phyloP scores from a whole-genome alignment of 345 rosid species.

The Salix udensis region DNA sequence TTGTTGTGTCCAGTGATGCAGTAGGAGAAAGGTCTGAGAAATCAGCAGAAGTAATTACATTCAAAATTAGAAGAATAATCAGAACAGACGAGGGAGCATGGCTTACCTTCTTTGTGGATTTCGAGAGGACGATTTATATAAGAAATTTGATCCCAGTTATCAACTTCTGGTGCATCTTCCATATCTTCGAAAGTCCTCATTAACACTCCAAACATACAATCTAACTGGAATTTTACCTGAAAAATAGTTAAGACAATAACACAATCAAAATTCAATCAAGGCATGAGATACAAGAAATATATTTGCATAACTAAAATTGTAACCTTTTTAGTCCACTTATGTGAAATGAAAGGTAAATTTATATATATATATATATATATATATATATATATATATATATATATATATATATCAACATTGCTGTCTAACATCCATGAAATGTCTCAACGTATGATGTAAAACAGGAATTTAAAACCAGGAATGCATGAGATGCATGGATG shows the following conservation, averaged over 20 bases:
- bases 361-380: no score
- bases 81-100: neutral
- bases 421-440: neutral
- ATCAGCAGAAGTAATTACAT: neutral
- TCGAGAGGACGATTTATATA: conserved; percentile 74
- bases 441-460: neutral
- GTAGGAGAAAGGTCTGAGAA: neutral
- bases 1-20: no score
- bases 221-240: conserved; percentile 83
- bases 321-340: neutral
- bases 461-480: neutral
- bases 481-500: neutral
- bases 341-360: neutral
- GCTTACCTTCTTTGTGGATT: conserved; percentile 59
- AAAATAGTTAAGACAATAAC: conserved; percentile 7
- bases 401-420: neutral
- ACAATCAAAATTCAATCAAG: neutral
- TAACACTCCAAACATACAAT: conserved; percentile 55
- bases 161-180: conserved; percentile 57
- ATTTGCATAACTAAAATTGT: neutral
- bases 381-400: no score
- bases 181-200: conserved; percentile 59
- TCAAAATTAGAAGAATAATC: neutral
- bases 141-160: conserved; percentile 79
- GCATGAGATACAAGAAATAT: neutral